These are phyloP conservation scores for Globisporangium radiosum DNA, from an alignment of 352 stramenopile species.

Conservation along the genomic window DNA sequence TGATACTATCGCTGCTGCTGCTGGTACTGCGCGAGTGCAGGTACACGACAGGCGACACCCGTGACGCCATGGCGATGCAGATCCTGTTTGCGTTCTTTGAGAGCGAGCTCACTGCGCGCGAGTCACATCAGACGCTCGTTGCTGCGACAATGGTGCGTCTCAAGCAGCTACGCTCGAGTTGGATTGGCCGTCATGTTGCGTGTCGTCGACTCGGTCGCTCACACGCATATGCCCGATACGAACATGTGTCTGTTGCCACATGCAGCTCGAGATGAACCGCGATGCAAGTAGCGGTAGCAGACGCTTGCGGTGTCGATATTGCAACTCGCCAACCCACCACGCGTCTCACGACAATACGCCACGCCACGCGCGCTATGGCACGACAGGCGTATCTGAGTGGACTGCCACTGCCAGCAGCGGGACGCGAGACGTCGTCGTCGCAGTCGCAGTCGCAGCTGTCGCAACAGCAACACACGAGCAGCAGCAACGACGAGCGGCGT, in stretches of 20 bases:
- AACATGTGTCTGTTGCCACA: too few relatives aligned
- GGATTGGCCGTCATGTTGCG: too few relatives aligned
- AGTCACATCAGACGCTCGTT: not conserved
- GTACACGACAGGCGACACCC: not conserved
- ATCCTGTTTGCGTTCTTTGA: constrained; percentile 6
- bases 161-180: too few relatives aligned
- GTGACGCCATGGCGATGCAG: constrained; percentile 1
- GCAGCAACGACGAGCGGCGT: not conserved
- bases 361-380: not conserved
- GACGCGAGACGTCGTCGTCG: not conserved
- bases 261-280: constrained; percentile 1
- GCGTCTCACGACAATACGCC: not conserved
- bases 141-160: not conserved
- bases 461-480: not conserved
- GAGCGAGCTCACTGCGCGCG: not conserved
- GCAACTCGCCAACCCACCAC: too few relatives aligned
- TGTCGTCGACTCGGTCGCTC: too few relatives aligned
- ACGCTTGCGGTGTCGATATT: too few relatives aligned
- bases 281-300: not conserved
- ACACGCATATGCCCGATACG: too few relatives aligned
- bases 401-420: constrained; percentile 2
- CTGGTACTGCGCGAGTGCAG: too few relatives aligned
- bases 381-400: constrained; percentile 5
- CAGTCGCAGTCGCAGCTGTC: not conserved
- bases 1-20: too few relatives aligned